phyloP scores from a whole-genome alignment of 176 grass and related monocot species.

The Canna indica region DNA sequence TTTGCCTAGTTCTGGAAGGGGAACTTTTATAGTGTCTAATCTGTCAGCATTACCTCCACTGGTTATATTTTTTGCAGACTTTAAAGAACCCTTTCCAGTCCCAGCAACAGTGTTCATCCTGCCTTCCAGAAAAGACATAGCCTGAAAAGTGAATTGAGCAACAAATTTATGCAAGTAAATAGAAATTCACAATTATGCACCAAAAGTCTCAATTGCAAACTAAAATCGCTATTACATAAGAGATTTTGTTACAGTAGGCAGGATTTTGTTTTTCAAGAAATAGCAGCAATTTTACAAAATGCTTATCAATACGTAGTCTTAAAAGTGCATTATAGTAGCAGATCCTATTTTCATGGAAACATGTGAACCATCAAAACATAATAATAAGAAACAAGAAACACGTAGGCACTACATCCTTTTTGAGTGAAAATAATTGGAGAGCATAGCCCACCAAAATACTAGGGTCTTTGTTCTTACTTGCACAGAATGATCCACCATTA shows the following conservation, averaged over 20 bases:
- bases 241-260: neutral
- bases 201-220: neutral
- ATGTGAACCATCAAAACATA: neutral
- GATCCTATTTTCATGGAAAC: neutral
- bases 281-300: neutral
- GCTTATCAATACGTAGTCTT: too few species aligned
- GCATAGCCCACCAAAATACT: too few species aligned
- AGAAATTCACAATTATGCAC: neutral
- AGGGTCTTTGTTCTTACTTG: conserved; percentile 35
- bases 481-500: conserved; percentile 31
- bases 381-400: too few species aligned
- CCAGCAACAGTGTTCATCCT: neutral
- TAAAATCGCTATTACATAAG: neutral
- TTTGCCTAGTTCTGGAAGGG: neutral
- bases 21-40: neutral
- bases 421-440: too few species aligned
- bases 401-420: too few species aligned
- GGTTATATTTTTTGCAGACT: too few species aligned
- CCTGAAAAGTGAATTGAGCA: neutral
- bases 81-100: too few species aligned
- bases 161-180: neutral
- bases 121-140: neutral
- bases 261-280: neutral
- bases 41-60: neutral
- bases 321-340: neutral